These are phyloP conservation scores for Angophora floribunda DNA, from an alignment of 345 rosid genomes.

Conservation along the genomic window DNA sequence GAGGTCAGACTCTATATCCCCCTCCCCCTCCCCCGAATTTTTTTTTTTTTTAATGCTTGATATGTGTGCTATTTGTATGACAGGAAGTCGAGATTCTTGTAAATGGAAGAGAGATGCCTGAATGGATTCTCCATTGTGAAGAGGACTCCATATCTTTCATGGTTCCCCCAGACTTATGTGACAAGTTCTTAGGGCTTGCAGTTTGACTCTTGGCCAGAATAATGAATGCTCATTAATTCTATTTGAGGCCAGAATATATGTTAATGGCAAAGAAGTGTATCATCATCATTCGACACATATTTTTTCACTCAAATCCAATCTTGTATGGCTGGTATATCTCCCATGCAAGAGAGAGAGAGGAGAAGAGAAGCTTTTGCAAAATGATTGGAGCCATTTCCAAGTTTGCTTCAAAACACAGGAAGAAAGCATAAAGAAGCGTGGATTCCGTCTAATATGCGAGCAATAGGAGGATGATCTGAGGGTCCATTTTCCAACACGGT, in stretches of 20 bases:
- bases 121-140: neutral
- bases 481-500: neutral
- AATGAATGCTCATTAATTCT: too few relatives aligned
- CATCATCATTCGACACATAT: too few relatives aligned
- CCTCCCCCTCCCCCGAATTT: too few relatives aligned
- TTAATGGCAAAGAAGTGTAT: too few relatives aligned
- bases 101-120: neutral
- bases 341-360: too few relatives aligned
- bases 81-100: neutral
- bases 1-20: too few relatives aligned
- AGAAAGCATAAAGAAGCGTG: neutral
- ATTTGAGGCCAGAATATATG: accelerated
- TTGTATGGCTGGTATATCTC: neutral
- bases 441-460: neutral
- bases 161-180: neutral
- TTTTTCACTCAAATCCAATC: neutral
- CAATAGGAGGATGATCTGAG: neutral
- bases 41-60: too few relatives aligned
- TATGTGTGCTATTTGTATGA: neutral
- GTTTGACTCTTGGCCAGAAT: neutral
- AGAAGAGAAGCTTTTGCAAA: too few relatives aligned
- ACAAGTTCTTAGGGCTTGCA: neutral
- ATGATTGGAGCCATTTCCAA: neutral
- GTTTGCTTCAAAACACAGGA: neutral
- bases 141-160: too few relatives aligned